Base-by-base conservation (phyloP, 352 stramenopile species). In the Globisporangium acanthophoron region DNA sequence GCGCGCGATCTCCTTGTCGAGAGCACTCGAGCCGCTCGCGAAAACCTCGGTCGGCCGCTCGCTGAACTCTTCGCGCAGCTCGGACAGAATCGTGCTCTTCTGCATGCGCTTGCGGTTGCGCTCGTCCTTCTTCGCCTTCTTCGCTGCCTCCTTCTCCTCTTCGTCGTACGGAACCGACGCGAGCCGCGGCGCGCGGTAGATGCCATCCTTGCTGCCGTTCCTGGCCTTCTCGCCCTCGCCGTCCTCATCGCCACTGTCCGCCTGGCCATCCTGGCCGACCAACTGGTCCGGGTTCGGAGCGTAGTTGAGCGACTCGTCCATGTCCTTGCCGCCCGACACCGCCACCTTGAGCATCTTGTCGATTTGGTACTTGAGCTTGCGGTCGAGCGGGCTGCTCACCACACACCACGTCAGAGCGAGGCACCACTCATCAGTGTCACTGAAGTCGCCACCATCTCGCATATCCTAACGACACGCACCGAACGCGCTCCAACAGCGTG, bases 361-460 rank as follows among this genome's bases (percentile, higher is more conserved):
- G n/a, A 94, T 81, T 62, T 94, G 85, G 64, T 94, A 94, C 66
- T 89, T 90, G 69, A 94, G 81, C 69, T 94, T 94, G 50, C 83
- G 83, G 54, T 94, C 85, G 18, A 94, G 69, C 35, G 85, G 85
- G 31, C 76, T 85, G 37, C 5, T 43, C 12, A 6, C 37, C 9
- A 46, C 9, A 48, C 35, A 52, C 18, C 9, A 47, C 8, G 15
- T 37, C 8, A 40, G 3, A 13, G 18, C 4, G 0, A 27, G 24
- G 35, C 8, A 48, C 8, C 0, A 37, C 8, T 3, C 8, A 41
- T 11, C 11, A 20, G 18, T 13, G 20, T 13, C 52, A 44, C 8
- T 3, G 16, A n/a, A 40, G 44, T 15, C 31, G 31, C 31, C 33
- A 12, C 33, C 8, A 43, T 11, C 13, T 37, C 37, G 18, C 37